Evolutionary conservation across 2,329 filamentous ascomycete genomes (phyloP), one percentile per base, ranked within the genome.

Genomic region (Hypoxylon sp.): DNA sequence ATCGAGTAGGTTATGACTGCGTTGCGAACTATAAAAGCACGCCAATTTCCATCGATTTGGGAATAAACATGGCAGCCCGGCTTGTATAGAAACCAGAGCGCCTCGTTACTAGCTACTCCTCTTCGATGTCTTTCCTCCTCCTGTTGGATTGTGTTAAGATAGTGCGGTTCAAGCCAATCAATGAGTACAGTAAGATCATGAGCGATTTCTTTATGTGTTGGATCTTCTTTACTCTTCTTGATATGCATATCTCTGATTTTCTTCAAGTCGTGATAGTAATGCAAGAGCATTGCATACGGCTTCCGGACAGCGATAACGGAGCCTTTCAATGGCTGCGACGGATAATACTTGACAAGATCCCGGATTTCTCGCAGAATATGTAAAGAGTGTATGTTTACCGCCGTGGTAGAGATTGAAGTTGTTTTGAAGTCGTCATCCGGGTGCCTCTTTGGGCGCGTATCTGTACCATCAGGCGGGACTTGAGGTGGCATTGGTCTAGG

Each of bases 241-340:
- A 13, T 14, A 14, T 48, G 45, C 17, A 14, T 48, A 23, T 48
- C 45, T 28, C 45, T 25, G 45, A 48, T 17, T 3, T 48, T 48
- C 45, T 48, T 48, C 19, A 48, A 48, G 45, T 48, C 45, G 13
- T 48, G 45, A 48, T 48, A 48, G 19, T 48, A 48, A 48, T 48
- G 45, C 45, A 48, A 48, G 19, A 48, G 45, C 45, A 48, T 23
- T n/a, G 45, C 19, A 48, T 48, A 48, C 19, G 45, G 45, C 19
- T 48, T 48, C 5, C 6, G 23, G 10, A 48, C 45, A 13, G 5
- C 9, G 7, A 48, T 48, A 4, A 48, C 3, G 21, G 9, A 17
- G 11, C 45, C 45, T 23, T 13, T 6, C 45, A 48, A 23, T 14
- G 13, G 19, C 23, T 48, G 45, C 21, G 19, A 48, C 9, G 45